Base-by-base conservation (phyloP, 805 yeast species). In the Candida nanaspora region DNA sequence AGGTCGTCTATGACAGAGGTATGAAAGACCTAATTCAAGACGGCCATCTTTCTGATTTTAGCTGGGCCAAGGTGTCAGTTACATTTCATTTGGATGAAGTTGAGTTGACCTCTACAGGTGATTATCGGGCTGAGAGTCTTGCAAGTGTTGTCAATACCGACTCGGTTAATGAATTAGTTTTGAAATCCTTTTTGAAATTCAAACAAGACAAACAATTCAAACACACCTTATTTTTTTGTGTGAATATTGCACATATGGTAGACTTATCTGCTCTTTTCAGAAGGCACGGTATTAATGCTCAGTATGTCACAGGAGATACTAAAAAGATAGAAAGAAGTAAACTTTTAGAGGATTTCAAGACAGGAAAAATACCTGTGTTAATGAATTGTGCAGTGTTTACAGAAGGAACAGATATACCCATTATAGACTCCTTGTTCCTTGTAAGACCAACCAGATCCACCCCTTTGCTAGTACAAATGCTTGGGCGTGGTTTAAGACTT, bases 371-470 rank as follows among this genome's bases (percentile, higher is more conserved):
- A 16, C 76, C 81, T 4, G 94, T 91, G 0, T 61, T 89, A 25
- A 72, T 93, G 63, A 91, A 91, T 54, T 93, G 95, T 56, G 86
- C 84, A 15, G 86, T 89, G 6, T 82, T 91, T 50, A 89, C 96
- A 0, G 98, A 89, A 57, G 98, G 98, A 0, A 87, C 97, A 0
- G 97, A 89, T 62, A 80, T 91, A 16, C 97, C 97, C 3, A 80
- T 80, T 45, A 82, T 88, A 42, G 97, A 89, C 53, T 80, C 87
- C 25, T 65, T 89, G 11, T 66, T 89, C 23, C 59, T 89, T 26
- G 84, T 86, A 3, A 64, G 96, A 27, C 96, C 96, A 2, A 85
- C 96, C 0, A 71, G 70, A 43, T 88, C 96, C 1, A 63, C 78
- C 26, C 76, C 83, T 0, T 61, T 89, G 33, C 61, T 86, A 29